Base-by-base conservation (phyloP, 140 eudicot genomes). In the Oenanthe javanica region DNA sequence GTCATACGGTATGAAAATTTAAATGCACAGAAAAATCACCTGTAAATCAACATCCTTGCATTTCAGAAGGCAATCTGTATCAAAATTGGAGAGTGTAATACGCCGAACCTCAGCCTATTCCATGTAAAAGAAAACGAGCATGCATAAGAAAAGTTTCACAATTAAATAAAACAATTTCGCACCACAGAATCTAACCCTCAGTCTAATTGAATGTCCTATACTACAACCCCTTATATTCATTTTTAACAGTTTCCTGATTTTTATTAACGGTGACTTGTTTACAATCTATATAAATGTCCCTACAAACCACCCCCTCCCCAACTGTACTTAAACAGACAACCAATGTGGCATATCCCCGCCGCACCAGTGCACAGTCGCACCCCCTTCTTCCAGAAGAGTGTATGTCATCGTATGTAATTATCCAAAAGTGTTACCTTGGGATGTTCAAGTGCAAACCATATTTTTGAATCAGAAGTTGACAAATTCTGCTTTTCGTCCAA, bases 361-460 rank as follows among this genome's bases (percentile, higher is more conserved):
- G 31, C 31, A 31, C 31, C 31, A 31, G 31, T 31, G 31, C 31
- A 31, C 31, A 31, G 31, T 31, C 31, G 1, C 31, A 31, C 31
- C 31, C 61, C 61, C 16, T 21, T n/a, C 25, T 15, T 19, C 40
- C 46, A 72, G n/a, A 2, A 11, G 4, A 47, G 50, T 75, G 45
- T 73, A 16, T 31, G 47, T 2, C 4, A 25, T 75, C 2, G 15
- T 45, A 78, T 82, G 63, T 43, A 49, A 77, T 79, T 76, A 78
- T 16, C 69, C 9, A 25, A 11, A n/a, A n/a, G 70, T 25, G 51
- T 59, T 88, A 93, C 98, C 98, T 89, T 90, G 11, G 97, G 92
- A 83, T 92, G 96, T 84, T 95, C 97, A 76, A 95, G 89, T n/a
- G 89, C 96, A 86, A 95, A 92, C 96, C 96, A 88, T 61, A 89